Evolutionary conservation across 1,284 basidiomycete species (phyloP), one percentile per base, ranked within the genome.

Genomic region (Psilocybe mexicana): DNA sequence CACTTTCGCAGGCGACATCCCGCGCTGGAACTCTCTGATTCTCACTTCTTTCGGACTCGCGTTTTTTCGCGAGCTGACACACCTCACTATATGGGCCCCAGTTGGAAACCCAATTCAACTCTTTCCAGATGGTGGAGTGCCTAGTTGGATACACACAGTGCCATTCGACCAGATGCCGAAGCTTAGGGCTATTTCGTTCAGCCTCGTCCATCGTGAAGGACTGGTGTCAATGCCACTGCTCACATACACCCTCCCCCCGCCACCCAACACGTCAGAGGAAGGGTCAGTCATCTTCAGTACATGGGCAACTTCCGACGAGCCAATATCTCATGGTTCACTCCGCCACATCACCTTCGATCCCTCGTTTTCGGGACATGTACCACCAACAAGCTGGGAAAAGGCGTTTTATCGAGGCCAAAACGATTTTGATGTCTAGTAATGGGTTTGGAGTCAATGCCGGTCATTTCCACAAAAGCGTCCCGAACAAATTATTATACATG

Each of bases 21-120:
- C 67, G 55, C 61, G 72, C 24, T 79, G 77, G 77, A 71, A 68
- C 40, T 68, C 71, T 6, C 62, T 78, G 35, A 71, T 63, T 23
- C 66, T 65, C 33, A 73, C 61, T 12, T 40, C 55, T 11, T 68
- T 68, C 14, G 76, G 76, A 3, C 50, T 63, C 2, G 62, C 62
- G 2, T 75, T 76, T 57, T 66, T 79, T 6, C 58, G 64, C 6
- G 64, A 67, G 25, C 62, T 79, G 18, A 74, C 73, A 0, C 75
- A 74, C 52, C 66, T 79, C 6, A 67, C 68, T 11, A 58, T 76
- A 11, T 74, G 72, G 71, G 61, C 72, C 23, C 62, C 67, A 2
- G 54, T 60, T 30, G 43, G 55, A 58, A 51, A 61, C 44, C 26
- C 58, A 43, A 26, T 43, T 42, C 38, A 52, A 10, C 43, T 52